Evolutionary conservation across 768 basidiomycete species (phyloP), one percentile per base, ranked within the genome.

Genomic region (Lentinula edodes): DNA sequence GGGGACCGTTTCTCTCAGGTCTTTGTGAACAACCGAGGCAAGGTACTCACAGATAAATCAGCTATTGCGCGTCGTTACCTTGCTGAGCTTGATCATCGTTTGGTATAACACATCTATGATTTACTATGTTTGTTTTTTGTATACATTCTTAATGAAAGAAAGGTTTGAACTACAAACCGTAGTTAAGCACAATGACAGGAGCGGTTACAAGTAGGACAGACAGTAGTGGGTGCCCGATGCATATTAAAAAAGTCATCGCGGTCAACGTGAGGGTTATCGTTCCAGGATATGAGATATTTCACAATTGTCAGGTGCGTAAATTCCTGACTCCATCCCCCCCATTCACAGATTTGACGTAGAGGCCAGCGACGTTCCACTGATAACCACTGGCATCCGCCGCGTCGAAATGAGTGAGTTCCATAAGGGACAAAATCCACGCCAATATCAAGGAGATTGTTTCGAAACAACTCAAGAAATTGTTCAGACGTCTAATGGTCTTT

Each of bases 361-460:
- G 23, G 23, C 23, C 23, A 23, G 23, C 23, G 23, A 23, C 23
- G 23, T 23, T 23, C 23, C 23, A 23, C 23, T 23, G 23, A 23
- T 23, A 23, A 23, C 23, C 23, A 23, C 23, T 23, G 23, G 23
- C 23, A 23, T 23, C 23, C 23, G 23, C 23, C 23, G 3, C 23
- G 23, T 23, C 23, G 23, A 3, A 23, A 23, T 3, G 23, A 23
- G 23, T 23, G 23, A 23, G 23, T 23, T 23, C 23, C 23, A 23
- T 23, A 23, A 0, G 63, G 52, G 2, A 62, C 38, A 0, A 65
- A 67, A 58, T 72, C 69, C 54, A 73, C 62, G 1, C 50, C 58
- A 18, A 74, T 67, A 60, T 74, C 73, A 13, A 67, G 35, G 5
- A 74, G 61, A 50, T 70, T 70, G 50, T 69, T 68, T 1, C 68